Evolutionary conservation across 176 grass and related monocot species (phyloP).

Genomic region (Raddia distichophylla): DNA sequence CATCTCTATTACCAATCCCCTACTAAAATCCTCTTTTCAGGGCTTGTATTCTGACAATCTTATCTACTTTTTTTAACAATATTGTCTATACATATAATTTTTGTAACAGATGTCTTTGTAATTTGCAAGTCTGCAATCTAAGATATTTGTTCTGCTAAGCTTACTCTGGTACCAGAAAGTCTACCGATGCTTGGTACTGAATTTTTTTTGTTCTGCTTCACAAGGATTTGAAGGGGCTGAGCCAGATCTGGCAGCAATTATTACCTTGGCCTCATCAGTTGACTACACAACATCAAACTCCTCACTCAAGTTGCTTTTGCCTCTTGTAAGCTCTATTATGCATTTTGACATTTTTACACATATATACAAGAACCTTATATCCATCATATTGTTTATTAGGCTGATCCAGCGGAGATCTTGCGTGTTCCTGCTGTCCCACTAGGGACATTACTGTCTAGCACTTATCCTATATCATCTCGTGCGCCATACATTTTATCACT

Average conservation of each 20-base stretch:
- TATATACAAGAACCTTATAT: conserved; percentile 37
- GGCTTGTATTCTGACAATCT: background rate
- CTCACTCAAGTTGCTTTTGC: conserved; percentile 87
- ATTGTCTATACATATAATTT: conserved; percentile 24
- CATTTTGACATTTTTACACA: conserved; percentile 15
- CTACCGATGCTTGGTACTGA: conserved; percentile 17
- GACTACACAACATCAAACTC: conserved; percentile 97
- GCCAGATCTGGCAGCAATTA: conserved; percentile 68
- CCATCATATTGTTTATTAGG: conserved; percentile 54
- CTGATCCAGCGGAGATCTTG: conserved; percentile 81
- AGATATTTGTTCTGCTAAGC: conserved; percentile 33
- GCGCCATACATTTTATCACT: conserved; percentile 75
- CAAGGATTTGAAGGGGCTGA: conserved; percentile 63
- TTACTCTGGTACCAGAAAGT: conserved; percentile 7
- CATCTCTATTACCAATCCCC: background rate
- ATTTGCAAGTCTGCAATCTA: conserved; percentile 26
- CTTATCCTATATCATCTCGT: conserved; percentile 81
- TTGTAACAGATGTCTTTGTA: conserved; percentile 7
- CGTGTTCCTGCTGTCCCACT: conserved; percentile 83
- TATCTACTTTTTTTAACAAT: conserved; percentile 4
- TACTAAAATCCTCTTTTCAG: background rate
- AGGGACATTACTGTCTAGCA: conserved; percentile 71
- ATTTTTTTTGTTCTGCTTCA: conserved; percentile 41
- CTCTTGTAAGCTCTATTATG: conserved; percentile 65
- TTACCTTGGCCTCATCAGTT: conserved; percentile 90